These are phyloP conservation scores for Bryopsis sp. DNA, from an alignment of 139 green algal genomes.

Conservation along the genomic window DNA sequence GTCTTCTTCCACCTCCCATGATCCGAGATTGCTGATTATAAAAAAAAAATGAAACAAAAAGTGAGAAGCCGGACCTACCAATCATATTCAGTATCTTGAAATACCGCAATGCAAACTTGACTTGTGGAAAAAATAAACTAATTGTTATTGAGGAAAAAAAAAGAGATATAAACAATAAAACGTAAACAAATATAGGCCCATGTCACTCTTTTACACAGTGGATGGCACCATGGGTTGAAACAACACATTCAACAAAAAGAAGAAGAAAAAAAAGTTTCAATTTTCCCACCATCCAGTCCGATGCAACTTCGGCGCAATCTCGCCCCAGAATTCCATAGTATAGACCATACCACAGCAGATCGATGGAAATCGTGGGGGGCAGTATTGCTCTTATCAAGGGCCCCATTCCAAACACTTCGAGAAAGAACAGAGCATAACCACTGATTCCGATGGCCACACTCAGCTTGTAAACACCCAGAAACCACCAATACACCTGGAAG, in stretches of 20 bases:
- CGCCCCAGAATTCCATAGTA: slow-evolving; percentile 83
- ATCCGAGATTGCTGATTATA: slow-evolving; percentile 6
- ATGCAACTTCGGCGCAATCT: slow-evolving; percentile 75
- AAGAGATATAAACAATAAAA: no score
- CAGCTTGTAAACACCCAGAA: slow-evolving; percentile 48
- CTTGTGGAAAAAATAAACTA: no score
- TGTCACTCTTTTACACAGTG: no score
- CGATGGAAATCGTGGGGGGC: neutral
- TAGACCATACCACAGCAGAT: slow-evolving; percentile 65
- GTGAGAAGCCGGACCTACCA: no score
- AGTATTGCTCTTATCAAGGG: slow-evolving; percentile 27
- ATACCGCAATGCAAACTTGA: no score
- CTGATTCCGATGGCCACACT: slow-evolving; percentile 44
- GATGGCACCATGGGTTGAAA: neutral
- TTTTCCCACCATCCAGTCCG: slow-evolving; percentile 50
- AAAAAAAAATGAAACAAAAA: slow-evolving; percentile 6
- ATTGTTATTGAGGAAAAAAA: no score
- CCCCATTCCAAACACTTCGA: slow-evolving; percentile 49
- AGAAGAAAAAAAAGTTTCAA: neutral
- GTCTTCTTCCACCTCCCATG: slow-evolving; percentile 38
- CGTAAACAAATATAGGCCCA: no score
- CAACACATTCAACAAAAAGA: neutral
- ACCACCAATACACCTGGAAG: slow-evolving; percentile 78
- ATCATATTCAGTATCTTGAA: no score
- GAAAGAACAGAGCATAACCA: slow-evolving; percentile 62